Evolutionary conservation across 2,329 filamentous ascomycete genomes (phyloP), one percentile per base, ranked within the genome.

Genomic region (Calonectria multiphialidica): DNA sequence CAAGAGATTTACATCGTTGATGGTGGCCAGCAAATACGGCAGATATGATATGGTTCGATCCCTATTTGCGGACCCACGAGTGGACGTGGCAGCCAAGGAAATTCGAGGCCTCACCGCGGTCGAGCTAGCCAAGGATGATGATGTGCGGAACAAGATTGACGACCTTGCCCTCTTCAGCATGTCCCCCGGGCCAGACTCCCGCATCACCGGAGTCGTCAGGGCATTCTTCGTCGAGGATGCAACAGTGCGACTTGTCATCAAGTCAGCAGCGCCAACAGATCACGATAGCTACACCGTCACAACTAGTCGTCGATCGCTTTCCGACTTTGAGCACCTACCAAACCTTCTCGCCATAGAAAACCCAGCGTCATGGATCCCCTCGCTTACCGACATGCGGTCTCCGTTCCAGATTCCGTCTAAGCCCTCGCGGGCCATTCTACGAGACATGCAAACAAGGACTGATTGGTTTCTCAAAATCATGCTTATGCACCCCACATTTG

Each of bases 21-120:
- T 99, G 97, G 94, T 99, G 74, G 96, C 96, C 9, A 98, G 96
- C 89, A 99, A 99, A 83, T 99, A 98, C 81, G 97, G 97, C 40
- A 91, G 97, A 74, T 93, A 98, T 66, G 97, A 98, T 78, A 95
- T 98, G 88, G 96, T 99, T 21, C 90, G 96, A 71, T 92, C 93
- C 12, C 88, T 99, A 7, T 98, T 98, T 82, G 90, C 93, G 49
- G 97, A 99, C 81, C 91, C 95, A 28, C 89, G 97, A 77, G 95
- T 98, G 5, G 97, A 99, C 81, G 85, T 96, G 16, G 92, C 93
- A 49, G 91, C 96, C 35, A 94, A 93, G 82, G 97, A 99, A 82
- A 85, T 94, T 18, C 91, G 97, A 71, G 97, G 97, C 0, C 87
- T 99, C 77, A 98, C 96, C 9, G 97, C 97, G 9, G 95, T 98